Evolutionary conservation across 148 eudicot species (phyloP).

Genomic region (Rhododendron vialii): DNA sequence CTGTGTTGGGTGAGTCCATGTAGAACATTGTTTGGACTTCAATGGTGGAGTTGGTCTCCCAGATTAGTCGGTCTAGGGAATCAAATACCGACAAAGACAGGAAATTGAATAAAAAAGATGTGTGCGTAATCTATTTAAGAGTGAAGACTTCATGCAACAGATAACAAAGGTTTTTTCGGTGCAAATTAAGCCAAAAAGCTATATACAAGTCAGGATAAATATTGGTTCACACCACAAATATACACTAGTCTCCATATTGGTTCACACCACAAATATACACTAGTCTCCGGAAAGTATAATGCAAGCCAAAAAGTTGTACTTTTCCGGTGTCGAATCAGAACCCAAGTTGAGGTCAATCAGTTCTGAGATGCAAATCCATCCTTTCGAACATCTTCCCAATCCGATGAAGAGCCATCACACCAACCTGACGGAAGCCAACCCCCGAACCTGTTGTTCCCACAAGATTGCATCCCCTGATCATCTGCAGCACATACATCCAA

Average conservation of each 20-base stretch:
- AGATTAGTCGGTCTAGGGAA: neutral
- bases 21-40: neutral
- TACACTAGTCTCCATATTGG: neutral
- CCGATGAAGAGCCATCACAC: slow-evolving; percentile 54
- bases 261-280: neutral
- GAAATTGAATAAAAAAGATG: neutral
- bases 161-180: neutral
- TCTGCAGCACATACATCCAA: neutral
- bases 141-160: neutral
- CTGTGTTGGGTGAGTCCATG: neutral
- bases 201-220: slow-evolving; percentile 10
- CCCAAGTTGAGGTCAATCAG: slow-evolving; percentile 6
- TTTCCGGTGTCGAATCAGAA: neutral
- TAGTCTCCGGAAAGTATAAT: neutral
- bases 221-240: neutral
- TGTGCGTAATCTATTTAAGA: neutral
- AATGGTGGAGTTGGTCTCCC: neutral
- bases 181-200: slow-evolving; percentile 11
- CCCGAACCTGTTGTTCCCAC: slow-evolving; percentile 17
- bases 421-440: slow-evolving; percentile 35
- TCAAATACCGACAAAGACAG: neutral
- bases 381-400: slow-evolving; percentile 74
- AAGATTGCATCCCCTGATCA: slow-evolving; percentile 10
- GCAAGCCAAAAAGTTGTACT: neutral
- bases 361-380: slow-evolving; percentile 37